phyloP scores from a whole-genome alignment of 768 basidiomycete species.

The Guyanaporus albipodus region DNA sequence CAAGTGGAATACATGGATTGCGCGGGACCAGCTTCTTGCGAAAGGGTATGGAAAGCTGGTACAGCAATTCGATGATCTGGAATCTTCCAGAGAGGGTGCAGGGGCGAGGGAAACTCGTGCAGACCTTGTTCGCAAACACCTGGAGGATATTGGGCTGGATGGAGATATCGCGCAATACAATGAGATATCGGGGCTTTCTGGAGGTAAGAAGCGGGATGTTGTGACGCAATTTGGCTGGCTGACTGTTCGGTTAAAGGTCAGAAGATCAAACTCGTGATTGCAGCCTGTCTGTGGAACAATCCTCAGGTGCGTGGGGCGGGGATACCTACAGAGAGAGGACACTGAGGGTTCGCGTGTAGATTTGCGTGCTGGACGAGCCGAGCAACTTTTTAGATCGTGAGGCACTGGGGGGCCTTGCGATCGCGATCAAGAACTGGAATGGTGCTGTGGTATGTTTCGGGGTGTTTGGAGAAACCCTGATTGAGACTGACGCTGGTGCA shows the following conservation, averaged over 20 bases:
- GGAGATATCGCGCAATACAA: slow-evolving; percentile 99
- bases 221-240: slow-evolving; percentile 11
- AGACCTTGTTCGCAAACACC: slow-evolving; percentile 80
- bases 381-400: slow-evolving; percentile 98
- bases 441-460: slow-evolving; percentile 67
- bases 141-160: slow-evolving; percentile 94
- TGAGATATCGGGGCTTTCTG: slow-evolving; percentile 90
- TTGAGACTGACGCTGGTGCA: slow-evolving; percentile 14
- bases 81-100: slow-evolving; percentile 93
- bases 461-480: slow-evolving; percentile 13
- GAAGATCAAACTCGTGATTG: slow-evolving; percentile 95
- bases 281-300: slow-evolving; percentile 94
- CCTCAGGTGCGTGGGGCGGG: slow-evolving; percentile 60
- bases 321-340: neutral
- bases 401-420: slow-evolving; percentile 89
- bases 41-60: slow-evolving; percentile 90
- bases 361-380: slow-evolving; percentile 79
- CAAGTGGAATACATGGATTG: slow-evolving; percentile 87
- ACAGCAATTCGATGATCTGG: slow-evolving; percentile 94
- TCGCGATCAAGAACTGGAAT: slow-evolving; percentile 93
- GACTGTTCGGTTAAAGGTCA: slow-evolving; percentile 52
- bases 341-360: slow-evolving; percentile 39
- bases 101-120: slow-evolving; percentile 83
- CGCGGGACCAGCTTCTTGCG: slow-evolving; percentile 77
- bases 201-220: slow-evolving; percentile 49